A percentile compares a stretch with the other conserved stretches of the same genome.
These are phyloP conservation scores for Chaetomium sp. DNA, from an alignment of 2,329 filamentous ascomycete species.

Conservation along the genomic window DNA sequence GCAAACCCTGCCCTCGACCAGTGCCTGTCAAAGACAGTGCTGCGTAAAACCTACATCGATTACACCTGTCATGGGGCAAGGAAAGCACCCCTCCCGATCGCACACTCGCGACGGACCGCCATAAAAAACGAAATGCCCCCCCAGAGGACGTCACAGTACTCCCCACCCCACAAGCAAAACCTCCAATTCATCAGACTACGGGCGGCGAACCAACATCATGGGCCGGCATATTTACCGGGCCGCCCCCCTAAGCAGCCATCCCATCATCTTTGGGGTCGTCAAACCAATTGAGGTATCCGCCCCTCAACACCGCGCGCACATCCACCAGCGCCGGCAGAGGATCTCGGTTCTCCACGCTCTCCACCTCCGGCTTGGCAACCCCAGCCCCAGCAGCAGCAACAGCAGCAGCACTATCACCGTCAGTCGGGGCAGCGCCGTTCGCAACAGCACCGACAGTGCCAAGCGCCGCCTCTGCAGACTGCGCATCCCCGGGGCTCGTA, in stretches of 20 bases:
- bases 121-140: no score
- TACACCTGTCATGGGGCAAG: not conserved
- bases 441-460: not conserved
- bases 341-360: not conserved
- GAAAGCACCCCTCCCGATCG: no score
- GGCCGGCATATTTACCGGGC: no score
- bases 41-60: not conserved
- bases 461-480: not conserved
- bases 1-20: not conserved
- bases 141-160: no score
- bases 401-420: not conserved
- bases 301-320: constrained; percentile 17
- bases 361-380: not conserved
- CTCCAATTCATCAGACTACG: no score
- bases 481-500: not conserved
- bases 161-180: not conserved
- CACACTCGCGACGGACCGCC: no score
- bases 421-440: not conserved
- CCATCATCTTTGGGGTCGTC: constrained; percentile 11
- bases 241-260: not conserved
- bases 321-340: constrained; percentile 10
- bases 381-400: not conserved
- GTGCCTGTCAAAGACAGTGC: not conserved
- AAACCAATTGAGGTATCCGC: constrained; percentile 28
- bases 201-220: no score